Evolutionary conservation across 441 rosid genomes (phyloP), one percentile per base, ranked within the genome.

Genomic region (Mallotus repandus): DNA sequence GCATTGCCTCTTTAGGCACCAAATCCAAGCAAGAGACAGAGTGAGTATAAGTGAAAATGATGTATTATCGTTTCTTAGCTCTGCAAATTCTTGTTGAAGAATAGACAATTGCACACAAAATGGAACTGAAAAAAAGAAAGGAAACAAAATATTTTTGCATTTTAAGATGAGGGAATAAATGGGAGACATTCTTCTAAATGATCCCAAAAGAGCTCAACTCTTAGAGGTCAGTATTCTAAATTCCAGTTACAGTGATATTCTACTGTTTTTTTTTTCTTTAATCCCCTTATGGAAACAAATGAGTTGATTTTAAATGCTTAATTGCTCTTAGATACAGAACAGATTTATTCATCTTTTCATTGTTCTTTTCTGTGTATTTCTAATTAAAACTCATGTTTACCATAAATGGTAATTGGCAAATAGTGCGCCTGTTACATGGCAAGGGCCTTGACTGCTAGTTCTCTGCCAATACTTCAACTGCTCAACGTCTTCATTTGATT

Each of bases 141-240:
- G 72, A 70, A 56, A 45, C 10, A 66, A 78, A 54, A 69, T 74
- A 25, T 50, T 62, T 79, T 60, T 81, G 72, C 64, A 61, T 72
- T 29, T 29, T 29, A 3, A 29, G 32, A 29, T 29, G 32, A 29
- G 32, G 3, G 32, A 29, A 29, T 29, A 29, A 29, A 29, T 19
- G 67, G 16, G 41, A 41, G 29, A 46, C 56, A 69, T 16, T 38
- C 84, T 89, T 64, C 76, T 80, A 0, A 74, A 83, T 70, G 90
- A 87, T 79, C 84, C 88, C 69, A 86, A 81, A 6, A 80, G 86
- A 78, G 77, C 81, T 74, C 81, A 84, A 48, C 91, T 89, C 2
- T 69, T 89, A 63, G 94, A 86, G 91, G 91, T 89, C 60, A 49
- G 19, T 18, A 19, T 72, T 69, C 60, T 66, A 15, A 14, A 43